Conservation (phyloP, 257 asterid genomes). For the Solanum pinnatisectum region DNA sequence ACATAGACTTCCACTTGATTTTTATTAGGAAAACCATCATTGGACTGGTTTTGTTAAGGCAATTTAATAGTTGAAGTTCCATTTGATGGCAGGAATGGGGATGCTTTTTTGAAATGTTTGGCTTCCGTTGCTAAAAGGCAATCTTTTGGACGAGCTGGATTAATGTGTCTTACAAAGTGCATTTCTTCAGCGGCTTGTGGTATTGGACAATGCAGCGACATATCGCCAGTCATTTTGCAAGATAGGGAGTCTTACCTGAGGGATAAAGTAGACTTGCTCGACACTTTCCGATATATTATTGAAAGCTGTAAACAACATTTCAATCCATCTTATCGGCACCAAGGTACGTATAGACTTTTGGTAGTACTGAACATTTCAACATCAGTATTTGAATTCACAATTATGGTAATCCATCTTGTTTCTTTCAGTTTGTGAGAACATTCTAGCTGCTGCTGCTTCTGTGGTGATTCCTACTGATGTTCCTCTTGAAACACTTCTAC, state of each 20-base stretch:
- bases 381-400: not conserved
- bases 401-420: constrained; percentile 8
- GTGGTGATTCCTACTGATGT: constrained; percentile 50
- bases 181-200: constrained; percentile 72
- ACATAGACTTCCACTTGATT: not conserved
- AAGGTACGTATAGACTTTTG: constrained; percentile 38
- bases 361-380: not conserved
- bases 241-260: constrained; percentile 17
- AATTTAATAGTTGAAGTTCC: not conserved
- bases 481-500: constrained; percentile 64
- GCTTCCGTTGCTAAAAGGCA: constrained; percentile 48
- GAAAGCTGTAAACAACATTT: constrained; percentile 86
- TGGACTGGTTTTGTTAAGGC: not conserved
- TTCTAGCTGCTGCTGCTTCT: constrained; percentile 59
- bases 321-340: constrained; percentile 68
- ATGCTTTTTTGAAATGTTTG: constrained; percentile 51
- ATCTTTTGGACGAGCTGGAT: constrained; percentile 87
- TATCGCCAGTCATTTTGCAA: constrained; percentile 17
- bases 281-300: constrained; percentile 56
- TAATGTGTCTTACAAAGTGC: constrained; percentile 82
- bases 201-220: constrained; percentile 14
- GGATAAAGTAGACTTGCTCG: constrained; percentile 53
- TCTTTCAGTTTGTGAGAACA: constrained; percentile 66
- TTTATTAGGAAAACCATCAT: not conserved
- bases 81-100: constrained; percentile 4